Evolutionary conservation across 176 grass and related monocot species (phyloP).

Genomic region (Typha latifolia): DNA sequence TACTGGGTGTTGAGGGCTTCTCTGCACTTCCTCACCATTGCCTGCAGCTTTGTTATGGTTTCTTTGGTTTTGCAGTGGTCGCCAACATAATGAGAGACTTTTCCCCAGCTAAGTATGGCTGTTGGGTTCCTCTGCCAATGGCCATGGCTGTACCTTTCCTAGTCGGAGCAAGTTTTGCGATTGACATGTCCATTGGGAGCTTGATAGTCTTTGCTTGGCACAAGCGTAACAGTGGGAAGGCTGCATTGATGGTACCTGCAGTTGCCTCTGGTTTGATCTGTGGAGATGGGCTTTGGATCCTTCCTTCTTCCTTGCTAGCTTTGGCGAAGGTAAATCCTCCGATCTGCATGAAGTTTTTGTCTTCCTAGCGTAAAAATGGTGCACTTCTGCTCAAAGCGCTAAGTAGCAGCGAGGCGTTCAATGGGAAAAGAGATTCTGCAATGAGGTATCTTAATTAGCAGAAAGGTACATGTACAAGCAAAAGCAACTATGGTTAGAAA

Average conservation of each 20-base stretch:
- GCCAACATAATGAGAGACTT: conserved; percentile 62
- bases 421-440: neutral
- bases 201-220: conserved; percentile 70
- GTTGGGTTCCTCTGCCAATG: conserved; percentile 83
- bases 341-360: conserved; percentile 85
- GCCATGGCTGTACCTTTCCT: conserved; percentile 90
- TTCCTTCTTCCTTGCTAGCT: conserved; percentile 81
- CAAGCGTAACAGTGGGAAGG: conserved; percentile 49
- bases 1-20: conserved; percentile 87
- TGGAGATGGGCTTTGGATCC: conserved; percentile 92
- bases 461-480: no score
- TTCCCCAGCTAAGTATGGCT: conserved; percentile 47
- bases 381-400: neutral
- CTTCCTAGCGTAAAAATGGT: conserved; percentile 35
- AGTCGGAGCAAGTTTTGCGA: conserved; percentile 78
- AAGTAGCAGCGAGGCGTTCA: neutral
- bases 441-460: neutral
- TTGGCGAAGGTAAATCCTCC: conserved; percentile 75
- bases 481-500: no score
- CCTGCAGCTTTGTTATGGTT: conserved; percentile 85
- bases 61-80: conserved; percentile 74
- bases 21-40: conserved; percentile 79
- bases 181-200: conserved; percentile 85
- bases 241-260: conserved; percentile 69
- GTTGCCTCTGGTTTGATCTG: conserved; percentile 95